A percentile compares a stretch with the other conserved stretches of the same genome.
Evolutionary conservation across 1,284 basidiomycete genomes (phyloP).

Genomic region (Puccinia triticina): DNA sequence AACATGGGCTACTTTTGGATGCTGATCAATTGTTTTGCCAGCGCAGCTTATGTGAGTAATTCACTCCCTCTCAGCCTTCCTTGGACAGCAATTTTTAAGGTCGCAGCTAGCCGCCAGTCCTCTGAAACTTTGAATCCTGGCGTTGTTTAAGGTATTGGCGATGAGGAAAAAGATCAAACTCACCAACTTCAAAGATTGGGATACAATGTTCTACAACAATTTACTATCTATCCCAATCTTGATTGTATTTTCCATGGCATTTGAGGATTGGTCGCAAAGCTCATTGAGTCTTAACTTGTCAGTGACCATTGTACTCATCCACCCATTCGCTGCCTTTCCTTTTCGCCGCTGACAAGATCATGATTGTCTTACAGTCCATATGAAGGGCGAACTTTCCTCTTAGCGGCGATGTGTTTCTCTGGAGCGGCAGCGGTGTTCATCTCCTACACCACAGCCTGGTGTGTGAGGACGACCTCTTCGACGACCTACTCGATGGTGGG

Average conservation of each 20-base stretch:
- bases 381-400: constrained; percentile 75
- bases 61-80: background rate
- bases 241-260: constrained; percentile 75
- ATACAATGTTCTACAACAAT: constrained; percentile 99
- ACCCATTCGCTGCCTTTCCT: background rate
- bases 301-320: constrained; percentile 43
- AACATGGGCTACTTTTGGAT: constrained; percentile 96
- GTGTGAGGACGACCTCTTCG: constrained; percentile 90
- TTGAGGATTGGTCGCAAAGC: constrained; percentile 86
- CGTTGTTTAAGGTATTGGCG: constrained; percentile 71
- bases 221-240: constrained; percentile 90
- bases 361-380: constrained; percentile 68
- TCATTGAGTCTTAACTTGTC: constrained; percentile 85
- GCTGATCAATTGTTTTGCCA: constrained; percentile 85
- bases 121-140: background rate
- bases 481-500: constrained; percentile 99
- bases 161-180: constrained; percentile 98
- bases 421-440: constrained; percentile 96
- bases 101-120: background rate
- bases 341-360: constrained; percentile 6
- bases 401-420: constrained; percentile 89
- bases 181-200: constrained; percentile 99
- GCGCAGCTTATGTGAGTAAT: constrained; percentile 81
- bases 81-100: background rate
- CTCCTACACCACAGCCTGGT: constrained; percentile 98